These are phyloP conservation scores for Solanum pinnatisectum DNA, from an alignment of 257 asterid species.

Conservation along the genomic window DNA sequence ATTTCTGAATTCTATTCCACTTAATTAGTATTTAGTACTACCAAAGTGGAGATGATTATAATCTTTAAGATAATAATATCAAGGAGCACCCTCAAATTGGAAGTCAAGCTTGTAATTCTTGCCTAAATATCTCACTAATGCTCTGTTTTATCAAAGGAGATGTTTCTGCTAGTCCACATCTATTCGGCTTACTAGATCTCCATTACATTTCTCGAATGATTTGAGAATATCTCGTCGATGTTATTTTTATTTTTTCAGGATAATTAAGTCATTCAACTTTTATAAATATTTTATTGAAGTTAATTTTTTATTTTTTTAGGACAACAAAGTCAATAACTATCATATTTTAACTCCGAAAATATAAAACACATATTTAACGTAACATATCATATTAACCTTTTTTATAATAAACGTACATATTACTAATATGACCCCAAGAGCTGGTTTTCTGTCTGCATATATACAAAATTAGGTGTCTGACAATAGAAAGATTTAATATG, in stretches of 20 bases:
- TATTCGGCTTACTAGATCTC: not conserved
- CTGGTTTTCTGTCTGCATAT: not conserved
- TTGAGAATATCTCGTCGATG: not conserved
- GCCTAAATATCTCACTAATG: not conserved
- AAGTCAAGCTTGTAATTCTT: not conserved
- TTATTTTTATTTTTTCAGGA: not conserved
- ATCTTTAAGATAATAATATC: not conserved
- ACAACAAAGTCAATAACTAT: not conserved
- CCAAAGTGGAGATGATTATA: not conserved
- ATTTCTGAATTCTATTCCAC: not conserved
- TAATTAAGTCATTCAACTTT: not conserved
- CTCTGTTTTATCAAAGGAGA: not conserved
- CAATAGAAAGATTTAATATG: not conserved
- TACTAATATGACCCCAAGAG: not conserved
- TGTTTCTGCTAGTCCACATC: not conserved
- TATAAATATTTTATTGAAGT: not conserved
- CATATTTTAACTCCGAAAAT: not conserved
- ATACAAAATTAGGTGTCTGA: not conserved
- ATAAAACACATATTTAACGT: not conserved
- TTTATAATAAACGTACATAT: not conserved
- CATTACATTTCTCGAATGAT: not conserved
- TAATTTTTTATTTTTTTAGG: too few relatives aligned
- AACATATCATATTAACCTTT: not conserved
- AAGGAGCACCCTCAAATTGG: not conserved
- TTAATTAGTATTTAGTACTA: not conserved